These are phyloP conservation scores for Taxillus chinensis DNA, from an alignment of 164 flowering plant species.

Conservation along the genomic window DNA sequence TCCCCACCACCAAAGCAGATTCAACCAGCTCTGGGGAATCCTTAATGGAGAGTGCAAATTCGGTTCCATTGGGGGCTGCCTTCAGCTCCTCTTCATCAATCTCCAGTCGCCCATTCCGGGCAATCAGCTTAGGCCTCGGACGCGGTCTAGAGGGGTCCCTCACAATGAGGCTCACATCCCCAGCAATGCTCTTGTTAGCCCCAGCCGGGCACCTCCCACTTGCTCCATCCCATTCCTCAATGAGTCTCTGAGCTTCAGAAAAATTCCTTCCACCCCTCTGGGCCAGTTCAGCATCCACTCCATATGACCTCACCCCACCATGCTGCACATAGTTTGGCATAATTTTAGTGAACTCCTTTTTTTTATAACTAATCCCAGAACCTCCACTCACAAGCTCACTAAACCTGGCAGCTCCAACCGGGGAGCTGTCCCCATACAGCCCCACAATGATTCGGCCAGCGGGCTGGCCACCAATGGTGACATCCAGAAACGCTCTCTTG, in stretches of 20 bases:
- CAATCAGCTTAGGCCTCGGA: conserved; percentile 78
- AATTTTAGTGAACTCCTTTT: conserved; percentile 79
- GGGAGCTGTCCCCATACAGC: conserved; percentile 37
- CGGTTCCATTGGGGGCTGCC: conserved; percentile 73
- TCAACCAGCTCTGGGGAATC: conserved; percentile 80
- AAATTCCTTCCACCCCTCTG: conserved; percentile 27
- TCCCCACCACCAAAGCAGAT: conserved; percentile 63
- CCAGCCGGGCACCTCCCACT: conserved; percentile 29
- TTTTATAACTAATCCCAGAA: conserved; percentile 75
- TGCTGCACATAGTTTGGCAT: conserved; percentile 83
- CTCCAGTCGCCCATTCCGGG: conserved; percentile 69
- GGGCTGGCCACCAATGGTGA: conserved; percentile 69
- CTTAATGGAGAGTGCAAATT: conserved; percentile 52
- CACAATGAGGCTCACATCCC: conserved; percentile 58
- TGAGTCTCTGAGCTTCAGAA: conserved; percentile 26
- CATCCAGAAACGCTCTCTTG: conserved; percentile 60
- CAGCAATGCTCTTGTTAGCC: conserved; percentile 43
- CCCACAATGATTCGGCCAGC: conserved; percentile 58
- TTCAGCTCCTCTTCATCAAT: conserved; percentile 75
- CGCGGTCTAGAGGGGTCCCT: conserved; percentile 76
- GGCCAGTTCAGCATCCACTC: conserved; percentile 76
- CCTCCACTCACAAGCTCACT: conserved; percentile 50
- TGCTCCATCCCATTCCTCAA: conserved; percentile 32
- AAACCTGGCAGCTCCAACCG: conserved; percentile 54
- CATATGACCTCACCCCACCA: conserved; percentile 80